Evolutionary conservation across 1,284 basidiomycete species (phyloP).

Genomic region (Mycena citricolor): DNA sequence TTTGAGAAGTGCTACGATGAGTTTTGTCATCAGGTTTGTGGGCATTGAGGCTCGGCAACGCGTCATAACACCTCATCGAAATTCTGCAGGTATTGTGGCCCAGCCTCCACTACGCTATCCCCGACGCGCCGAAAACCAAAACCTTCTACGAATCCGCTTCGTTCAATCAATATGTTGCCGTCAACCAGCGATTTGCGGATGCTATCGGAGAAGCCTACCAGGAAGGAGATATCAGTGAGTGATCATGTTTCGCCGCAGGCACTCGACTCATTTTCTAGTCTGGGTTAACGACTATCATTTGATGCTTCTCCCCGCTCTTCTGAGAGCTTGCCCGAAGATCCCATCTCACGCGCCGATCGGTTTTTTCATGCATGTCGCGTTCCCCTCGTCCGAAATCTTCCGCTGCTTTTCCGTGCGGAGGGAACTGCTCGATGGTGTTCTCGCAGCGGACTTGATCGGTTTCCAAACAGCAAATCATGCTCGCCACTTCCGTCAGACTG

Average conservation of each 20-base stretch:
- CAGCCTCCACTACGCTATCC: slow-evolving; percentile 82
- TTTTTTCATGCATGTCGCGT: slow-evolving; percentile 89
- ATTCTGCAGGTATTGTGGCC: slow-evolving; percentile 71
- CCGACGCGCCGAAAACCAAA: slow-evolving; percentile 83
- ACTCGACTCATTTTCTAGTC: slow-evolving; percentile 34
- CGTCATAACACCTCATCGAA: neutral
- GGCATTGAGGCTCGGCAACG: no score
- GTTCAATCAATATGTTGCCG: slow-evolving; percentile 77
- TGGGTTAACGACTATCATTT: slow-evolving; percentile 89
- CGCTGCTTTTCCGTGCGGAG: slow-evolving; percentile 74
- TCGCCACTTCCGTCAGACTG: slow-evolving; percentile 80
- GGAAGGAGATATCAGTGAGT: slow-evolving; percentile 76
- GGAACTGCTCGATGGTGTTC: slow-evolving; percentile 68
- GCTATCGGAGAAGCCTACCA: slow-evolving; percentile 71
- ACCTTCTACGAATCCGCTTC: slow-evolving; percentile 76
- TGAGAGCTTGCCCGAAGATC: slow-evolving; percentile 54
- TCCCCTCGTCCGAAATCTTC: slow-evolving; percentile 87
- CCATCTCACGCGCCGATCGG: slow-evolving; percentile 71
- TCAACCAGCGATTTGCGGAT: slow-evolving; percentile 84
- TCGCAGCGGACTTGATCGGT: slow-evolving; percentile 63
- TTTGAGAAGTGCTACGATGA: slow-evolving; percentile 81
- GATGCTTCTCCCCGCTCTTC: slow-evolving; percentile 77
- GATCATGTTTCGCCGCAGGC: neutral
- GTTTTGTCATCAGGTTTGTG: slow-evolving; percentile 88
- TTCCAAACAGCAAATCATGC: slow-evolving; percentile 87